Conservation (phyloP, 805 yeast species). For the Candida ponderosae region DNA sequence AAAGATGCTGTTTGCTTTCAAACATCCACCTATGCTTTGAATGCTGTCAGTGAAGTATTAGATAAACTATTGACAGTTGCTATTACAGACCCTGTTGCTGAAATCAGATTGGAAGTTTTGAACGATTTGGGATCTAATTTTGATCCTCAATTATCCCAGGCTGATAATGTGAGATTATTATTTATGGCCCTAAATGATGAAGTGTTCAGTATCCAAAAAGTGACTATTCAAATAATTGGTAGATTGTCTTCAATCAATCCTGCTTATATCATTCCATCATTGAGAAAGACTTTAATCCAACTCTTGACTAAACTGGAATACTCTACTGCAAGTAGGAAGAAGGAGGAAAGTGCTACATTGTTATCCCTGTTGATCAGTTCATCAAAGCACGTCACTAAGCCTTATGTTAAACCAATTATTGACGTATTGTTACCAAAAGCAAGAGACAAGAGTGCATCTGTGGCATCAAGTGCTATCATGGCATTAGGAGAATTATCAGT, state of each 20-base stretch:
- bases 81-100: constrained; percentile 82
- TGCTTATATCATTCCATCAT: constrained; percentile 89
- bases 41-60: constrained; percentile 78
- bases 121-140: constrained; percentile 64
- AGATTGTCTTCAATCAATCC: constrained; percentile 83
- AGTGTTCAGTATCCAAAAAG: constrained; percentile 71
- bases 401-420: constrained; percentile 87
- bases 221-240: constrained; percentile 74
- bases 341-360: constrained; percentile 80
- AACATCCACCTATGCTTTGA: constrained; percentile 70
- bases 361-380: constrained; percentile 67
- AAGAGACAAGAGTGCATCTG: constrained; percentile 64
- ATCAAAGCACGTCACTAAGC: constrained; percentile 77
- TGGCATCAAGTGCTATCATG: constrained; percentile 75
- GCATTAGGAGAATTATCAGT: constrained; percentile 86
- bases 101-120: constrained; percentile 75
- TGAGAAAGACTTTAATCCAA: constrained; percentile 81
- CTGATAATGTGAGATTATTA: constrained; percentile 76
- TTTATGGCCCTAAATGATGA: constrained; percentile 92
- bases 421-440: constrained; percentile 76
- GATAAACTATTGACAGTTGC: constrained; percentile 75
- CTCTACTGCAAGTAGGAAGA: constrained; percentile 64
- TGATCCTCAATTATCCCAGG: constrained; percentile 91
- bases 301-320: constrained; percentile 78
- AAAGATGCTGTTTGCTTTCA: constrained; percentile 81